Evolutionary conservation across 805 yeast genomes (phyloP), one percentile per base, ranked within the genome.

Genomic region (Sugiyamaella mastotermitis): DNA sequence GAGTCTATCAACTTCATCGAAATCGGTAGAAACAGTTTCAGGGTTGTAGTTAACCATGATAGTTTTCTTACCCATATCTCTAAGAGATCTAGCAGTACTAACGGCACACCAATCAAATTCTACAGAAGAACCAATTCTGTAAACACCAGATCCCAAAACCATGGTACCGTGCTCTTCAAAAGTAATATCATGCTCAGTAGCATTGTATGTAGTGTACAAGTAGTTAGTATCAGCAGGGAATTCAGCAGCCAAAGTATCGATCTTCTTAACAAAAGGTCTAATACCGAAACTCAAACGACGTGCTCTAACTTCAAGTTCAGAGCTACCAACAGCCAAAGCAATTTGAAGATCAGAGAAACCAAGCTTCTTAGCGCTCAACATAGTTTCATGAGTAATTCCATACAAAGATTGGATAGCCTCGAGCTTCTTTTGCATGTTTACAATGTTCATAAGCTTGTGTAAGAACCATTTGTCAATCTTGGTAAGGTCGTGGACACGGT

Each of bases 81-180:
- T 79, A 54, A 90, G 77, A 31, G 97, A 87, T 61, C 97, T 80
- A 40, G 95, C 96, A 42, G 98, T 83, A 48, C 92, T 77, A 47
- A 90, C 98, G 40, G 97, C 98, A 73, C 98, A 90, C 98, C 98
- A 90, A 68, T 90, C 98, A 60, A 90, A 90, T 66, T 90, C 98
- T 46, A 90, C 98, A 21, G 97, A 90, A 4, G 97, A 92, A 55
- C 98, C 98, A 60, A 90, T 90, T 69, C 98, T 80, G 74, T 90
- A 90, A 31, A 92, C 98, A 74, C 98, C 98, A 3, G 97, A 87
- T 50, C 97, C 97, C 43, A 90, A 71, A 30, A 90, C 98, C 83
- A 90, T 84, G 36, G 83, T 81, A 62, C 97, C 97, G 48, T 87
- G 79, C 49, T 90, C 97, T 50, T 87, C 79, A 57, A 90, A 92